Evolutionary conservation across 495 filamentous ascomycete genomes (phyloP).

Genomic region (Podospora sp.): DNA sequence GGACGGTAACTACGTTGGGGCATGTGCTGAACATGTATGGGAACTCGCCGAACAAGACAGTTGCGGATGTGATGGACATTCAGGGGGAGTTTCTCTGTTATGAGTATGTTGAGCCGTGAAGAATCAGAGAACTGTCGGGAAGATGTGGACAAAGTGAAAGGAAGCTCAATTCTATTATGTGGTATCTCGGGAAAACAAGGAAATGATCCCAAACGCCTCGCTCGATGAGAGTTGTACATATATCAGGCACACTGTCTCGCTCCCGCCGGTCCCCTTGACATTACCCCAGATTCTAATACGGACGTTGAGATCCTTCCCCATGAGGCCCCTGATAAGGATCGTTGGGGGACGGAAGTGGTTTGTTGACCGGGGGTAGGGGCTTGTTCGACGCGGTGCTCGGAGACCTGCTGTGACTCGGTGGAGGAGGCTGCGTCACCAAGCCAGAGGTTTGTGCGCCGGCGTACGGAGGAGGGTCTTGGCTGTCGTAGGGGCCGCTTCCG

Average conservation of each 20-base stretch:
- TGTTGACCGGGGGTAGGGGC: not conserved
- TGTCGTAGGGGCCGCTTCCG: not conserved
- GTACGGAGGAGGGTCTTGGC: not conserved
- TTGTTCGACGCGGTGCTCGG: not conserved
- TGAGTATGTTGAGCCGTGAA: not conserved
- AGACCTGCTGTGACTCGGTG: not conserved
- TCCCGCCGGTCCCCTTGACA: not conserved
- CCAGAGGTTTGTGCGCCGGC: not conserved
- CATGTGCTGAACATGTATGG: conserved; percentile 3
- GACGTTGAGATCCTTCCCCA: not conserved
- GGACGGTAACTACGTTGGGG: not conserved
- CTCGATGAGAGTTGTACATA: not conserved
- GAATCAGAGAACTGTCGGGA: not conserved
- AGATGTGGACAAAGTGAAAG: not conserved
- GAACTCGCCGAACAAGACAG: not conserved
- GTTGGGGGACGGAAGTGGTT: not conserved
- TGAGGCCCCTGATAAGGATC: not conserved
- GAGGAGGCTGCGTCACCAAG: not conserved
- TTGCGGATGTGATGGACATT: not conserved
- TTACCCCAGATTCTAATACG: too few species aligned
- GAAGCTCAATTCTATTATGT: not conserved
- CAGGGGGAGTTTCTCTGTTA: not conserved
- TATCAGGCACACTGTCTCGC: not conserved
- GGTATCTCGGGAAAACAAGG: not conserved
- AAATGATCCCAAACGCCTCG: not conserved